Base-by-base conservation (phyloP, 805 yeast species). In the Hanseniaspora occidentalis region DNA sequence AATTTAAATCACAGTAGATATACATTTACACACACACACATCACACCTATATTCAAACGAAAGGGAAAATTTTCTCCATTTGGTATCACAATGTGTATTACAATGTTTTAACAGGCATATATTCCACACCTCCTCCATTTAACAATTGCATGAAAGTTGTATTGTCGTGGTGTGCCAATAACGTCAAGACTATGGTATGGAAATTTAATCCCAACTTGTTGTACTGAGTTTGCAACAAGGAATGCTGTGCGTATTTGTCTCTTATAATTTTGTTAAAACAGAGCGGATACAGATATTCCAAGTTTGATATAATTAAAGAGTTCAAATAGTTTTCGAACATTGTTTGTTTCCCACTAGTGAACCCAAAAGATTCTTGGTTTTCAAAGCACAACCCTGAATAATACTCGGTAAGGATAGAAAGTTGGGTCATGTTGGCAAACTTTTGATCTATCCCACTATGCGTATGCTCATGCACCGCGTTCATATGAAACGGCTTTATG, bases 251-350 rank as follows among this genome's bases (percentile, higher is more conserved):
- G 2, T 58, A 43, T 5, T 50, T 38, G 1, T 40, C 38, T 39
- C 65, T 47, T 4, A 54, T 45, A 1, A 39, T 40, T 18, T 39
- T 40, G 11, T 57, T 59, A 38, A 61, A 62, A 4, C 58, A 53
- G 20, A 61, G 42, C 3, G 67, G 66, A 43, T 51, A 54, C 27
- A 51, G 53, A 33, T 58, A 56, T 38, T 62, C 67, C 38, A 61
- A 45, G 35, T 61, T 56, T 0, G 61, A 54, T 2, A 57, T n/a
- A 9, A 60, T 31, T 23, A 60, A 42, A 8, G 41, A 37, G 22
- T 42, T 42, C 2, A 38, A 23, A 18, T 35, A 42, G 6, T 38
- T 25, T 7, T 29, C 16, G 17, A 36, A 42, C 16, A 37, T 20
- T 11, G 3, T 14, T 19, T 35, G 27, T 2, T n/a, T n/a, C n/a